Percentiles rank a stretch among this genome's conserved stretches.
Evolutionary conservation across 1,284 basidiomycete species (phyloP).

Genomic region (Pseudozyma sp.): DNA sequence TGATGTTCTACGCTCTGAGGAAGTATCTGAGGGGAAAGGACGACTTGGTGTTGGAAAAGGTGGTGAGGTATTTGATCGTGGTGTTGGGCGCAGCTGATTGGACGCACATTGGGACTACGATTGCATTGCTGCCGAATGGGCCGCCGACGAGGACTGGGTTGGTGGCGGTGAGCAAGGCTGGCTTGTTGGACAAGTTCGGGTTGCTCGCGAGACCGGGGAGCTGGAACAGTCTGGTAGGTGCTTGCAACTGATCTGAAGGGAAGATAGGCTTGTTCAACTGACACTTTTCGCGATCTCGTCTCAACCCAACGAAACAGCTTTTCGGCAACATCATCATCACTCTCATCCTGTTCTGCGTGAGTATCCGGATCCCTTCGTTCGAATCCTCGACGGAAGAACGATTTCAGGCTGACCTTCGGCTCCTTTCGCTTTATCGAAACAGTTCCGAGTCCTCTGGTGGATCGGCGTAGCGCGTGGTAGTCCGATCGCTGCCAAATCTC

Average conservation of each 20-base stretch:
- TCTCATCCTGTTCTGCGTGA: constrained; percentile 55
- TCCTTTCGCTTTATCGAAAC: neutral
- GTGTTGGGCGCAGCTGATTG: constrained; percentile 60
- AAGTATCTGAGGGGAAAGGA: constrained; percentile 23
- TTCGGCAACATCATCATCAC: constrained; percentile 64
- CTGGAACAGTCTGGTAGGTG: constrained; percentile 54
- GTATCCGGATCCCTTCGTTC: constrained; percentile 2
- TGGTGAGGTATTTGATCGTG: constrained; percentile 48
- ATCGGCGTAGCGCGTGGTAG: constrained; percentile 39
- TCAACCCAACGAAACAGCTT: constrained; percentile 18
- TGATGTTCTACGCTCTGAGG: constrained; percentile 52
- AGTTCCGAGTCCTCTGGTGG: constrained; percentile 53
- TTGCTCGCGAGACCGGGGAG: constrained; percentile 26
- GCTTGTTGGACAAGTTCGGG: constrained; percentile 15
- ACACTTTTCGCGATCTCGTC: neutral
- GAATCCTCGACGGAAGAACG: neutral
- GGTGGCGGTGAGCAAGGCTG: constrained; percentile 10
- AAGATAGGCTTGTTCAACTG: neutral
- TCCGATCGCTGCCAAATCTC: constrained; percentile 15
- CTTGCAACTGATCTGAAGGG: neutral
- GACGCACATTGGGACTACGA: constrained; percentile 58
- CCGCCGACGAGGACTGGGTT: constrained; percentile 16
- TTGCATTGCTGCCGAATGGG: constrained; percentile 54
- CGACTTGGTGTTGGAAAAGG: constrained; percentile 27
- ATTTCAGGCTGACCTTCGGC: neutral